Evolutionary conservation across 371 early-diverging fungal species (phyloP), one percentile per base, ranked within the genome.

Genomic region (Funneliformis caledonium): DNA sequence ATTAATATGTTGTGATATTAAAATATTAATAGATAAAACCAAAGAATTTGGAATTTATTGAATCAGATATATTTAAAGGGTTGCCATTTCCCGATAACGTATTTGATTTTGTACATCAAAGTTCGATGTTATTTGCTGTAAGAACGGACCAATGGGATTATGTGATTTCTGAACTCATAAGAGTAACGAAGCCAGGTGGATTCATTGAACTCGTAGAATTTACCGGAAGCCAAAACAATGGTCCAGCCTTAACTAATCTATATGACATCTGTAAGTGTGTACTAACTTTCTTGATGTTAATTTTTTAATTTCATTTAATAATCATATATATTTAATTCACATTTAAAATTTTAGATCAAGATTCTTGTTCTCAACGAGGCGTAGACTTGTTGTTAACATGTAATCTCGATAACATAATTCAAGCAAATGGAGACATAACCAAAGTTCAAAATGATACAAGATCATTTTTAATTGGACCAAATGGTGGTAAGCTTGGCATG

Each of bases 21-120:
- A 37, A 37, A 37, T 2, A 37, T 37, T 37, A 52, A 14, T 56
- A 87, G 47, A 90, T 89, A 68, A 90, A 89, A 75, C 92, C 92
- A 5, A 75, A 62, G 62, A 90, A 91, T 81, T 84, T 88, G 10
- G 83, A 88, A 61, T 91, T 91, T 80, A 80, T 83, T 59, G 83
- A 87, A 43, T 87, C 88, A 52, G 84, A 90, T 67, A 83, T 90
- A 14, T 80, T 86, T 2, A 82, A 86, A 10, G 87, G 87, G 8
- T 77, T 91, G 11, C 89, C 91, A 1, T 90, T 87, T 82, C 75
- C 84, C 9, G 89, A 65, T 50, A 65, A 65, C 11, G 19, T 59
- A 33, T 78, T 68, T 69, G 78, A 78, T 69, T 78, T 68, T 62
- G 69, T 62, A 52, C 14, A 50, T 16, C 42, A 68, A 19, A 31